Evolutionary conservation across 768 basidiomycete genomes (phyloP).

Genomic region (Russula compacta): DNA sequence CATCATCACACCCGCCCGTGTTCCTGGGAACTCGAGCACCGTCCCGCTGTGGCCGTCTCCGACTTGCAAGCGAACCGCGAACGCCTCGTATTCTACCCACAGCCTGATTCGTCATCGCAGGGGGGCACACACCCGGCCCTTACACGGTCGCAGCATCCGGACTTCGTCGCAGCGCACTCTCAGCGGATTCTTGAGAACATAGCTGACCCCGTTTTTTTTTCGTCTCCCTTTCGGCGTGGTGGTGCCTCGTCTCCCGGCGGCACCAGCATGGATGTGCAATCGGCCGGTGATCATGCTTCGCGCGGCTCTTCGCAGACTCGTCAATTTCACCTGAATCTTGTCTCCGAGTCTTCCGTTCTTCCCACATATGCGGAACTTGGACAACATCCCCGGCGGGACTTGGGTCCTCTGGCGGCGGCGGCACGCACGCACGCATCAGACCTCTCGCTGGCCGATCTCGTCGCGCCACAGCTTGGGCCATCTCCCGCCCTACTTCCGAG

Average conservation of each 20-base stretch:
- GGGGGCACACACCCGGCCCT: not conserved
- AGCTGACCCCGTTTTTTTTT: not conserved
- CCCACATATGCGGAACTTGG: not conserved
- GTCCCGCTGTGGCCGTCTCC: not conserved
- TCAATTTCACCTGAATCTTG: not conserved
- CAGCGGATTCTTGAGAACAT: not conserved
- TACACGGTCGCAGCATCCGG: not conserved
- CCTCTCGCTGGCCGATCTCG: not conserved
- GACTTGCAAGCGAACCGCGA: not conserved
- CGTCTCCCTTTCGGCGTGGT: not conserved
- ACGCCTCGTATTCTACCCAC: not conserved
- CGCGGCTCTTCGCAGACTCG: not conserved
- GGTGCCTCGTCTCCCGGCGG: not conserved
- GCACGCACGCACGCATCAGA: not conserved
- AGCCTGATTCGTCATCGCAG: not conserved
- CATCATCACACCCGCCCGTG: not conserved
- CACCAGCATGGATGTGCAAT: not conserved
- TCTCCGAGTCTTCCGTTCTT: not conserved
- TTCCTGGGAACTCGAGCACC: not conserved
- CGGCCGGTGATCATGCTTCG: not conserved
- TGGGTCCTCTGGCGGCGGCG: not conserved
- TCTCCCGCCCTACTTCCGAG: constrained; percentile 1
- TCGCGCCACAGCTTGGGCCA: not conserved
- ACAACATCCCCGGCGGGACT: not conserved
- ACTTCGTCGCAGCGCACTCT: not conserved